These are phyloP conservation scores for Nicotiana sylvestris DNA, from an alignment of 257 asterid species.

Conservation along the genomic window DNA sequence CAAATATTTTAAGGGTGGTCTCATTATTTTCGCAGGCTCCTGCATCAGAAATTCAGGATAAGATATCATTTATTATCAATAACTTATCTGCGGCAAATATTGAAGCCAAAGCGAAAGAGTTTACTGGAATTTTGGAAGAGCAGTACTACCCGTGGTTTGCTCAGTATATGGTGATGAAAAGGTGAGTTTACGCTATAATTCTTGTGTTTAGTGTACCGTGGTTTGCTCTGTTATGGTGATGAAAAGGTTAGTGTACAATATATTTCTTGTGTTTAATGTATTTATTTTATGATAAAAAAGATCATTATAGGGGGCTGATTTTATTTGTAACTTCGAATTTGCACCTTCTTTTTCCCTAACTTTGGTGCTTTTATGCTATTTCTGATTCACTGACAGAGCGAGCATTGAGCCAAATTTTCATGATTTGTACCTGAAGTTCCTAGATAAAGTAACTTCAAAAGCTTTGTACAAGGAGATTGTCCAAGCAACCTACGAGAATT, in stretches of 20 bases:
- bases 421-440: conserved; percentile 92
- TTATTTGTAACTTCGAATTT: neutral
- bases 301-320: neutral
- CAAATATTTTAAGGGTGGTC: neutral
- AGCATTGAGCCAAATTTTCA: conserved; percentile 97
- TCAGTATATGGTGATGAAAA: conserved; percentile 96
- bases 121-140: conserved; percentile 62
- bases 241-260: conserved; percentile 57
- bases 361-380: neutral
- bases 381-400: conserved; percentile 50
- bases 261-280: neutral
- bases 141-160: conserved; percentile 96
- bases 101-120: conserved; percentile 91
- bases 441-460: conserved; percentile 80
- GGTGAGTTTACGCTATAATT: conserved; percentile 33
- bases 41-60: conserved; percentile 87
- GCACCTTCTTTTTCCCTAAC: neutral
- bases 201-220: conserved; percentile 34
- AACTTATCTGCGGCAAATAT: conserved; percentile 77
- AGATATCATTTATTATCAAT: conserved; percentile 78
- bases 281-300: neutral
- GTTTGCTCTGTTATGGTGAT: conserved; percentile 97
- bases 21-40: conserved; percentile 64
- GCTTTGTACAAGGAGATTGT: conserved; percentile 68
- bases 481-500: conserved; percentile 90